A percentile compares a stretch with the other conserved stretches of the same genome.
These are phyloP conservation scores for Vanrija sp. DNA, from an alignment of 1,284 basidiomycete species.

Conservation along the genomic window DNA sequence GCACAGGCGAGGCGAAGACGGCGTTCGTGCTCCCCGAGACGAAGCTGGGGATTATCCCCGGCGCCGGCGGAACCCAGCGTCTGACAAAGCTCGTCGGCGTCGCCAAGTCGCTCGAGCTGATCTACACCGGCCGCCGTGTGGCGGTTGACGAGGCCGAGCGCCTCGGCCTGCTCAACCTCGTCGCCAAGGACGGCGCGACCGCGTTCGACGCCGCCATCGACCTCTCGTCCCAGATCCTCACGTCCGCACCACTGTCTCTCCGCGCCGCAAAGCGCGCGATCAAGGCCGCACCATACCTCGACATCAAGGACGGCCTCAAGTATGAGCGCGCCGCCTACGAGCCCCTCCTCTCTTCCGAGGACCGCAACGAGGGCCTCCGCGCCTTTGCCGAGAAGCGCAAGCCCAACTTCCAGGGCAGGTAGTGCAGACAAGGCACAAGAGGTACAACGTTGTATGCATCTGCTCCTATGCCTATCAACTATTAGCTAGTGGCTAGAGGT, in stretches of 20 bases:
- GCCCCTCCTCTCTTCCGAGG: conserved; percentile 68
- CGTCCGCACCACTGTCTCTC: conserved; percentile 73
- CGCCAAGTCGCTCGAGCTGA: conserved; percentile 79
- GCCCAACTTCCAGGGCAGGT: conserved; percentile 71
- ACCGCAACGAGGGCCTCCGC: conserved; percentile 76
- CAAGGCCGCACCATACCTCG: conserved; percentile 69
- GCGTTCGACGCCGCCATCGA: conserved; percentile 30
- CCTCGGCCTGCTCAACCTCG: conserved; percentile 56
- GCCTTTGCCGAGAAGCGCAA: conserved; percentile 86
- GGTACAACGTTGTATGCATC: conserved; percentile 32
- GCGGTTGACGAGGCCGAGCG: conserved; percentile 65
- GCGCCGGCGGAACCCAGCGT: conserved; percentile 90
- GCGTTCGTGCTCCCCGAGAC: conserved; percentile 72
- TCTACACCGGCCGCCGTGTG: conserved; percentile 70
- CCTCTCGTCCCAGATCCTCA: conserved; percentile 34
- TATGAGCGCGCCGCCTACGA: conserved; percentile 86
- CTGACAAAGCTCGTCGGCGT: conserved; percentile 74
- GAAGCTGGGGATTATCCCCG: conserved; percentile 86
- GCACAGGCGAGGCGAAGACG: conserved; percentile 70
- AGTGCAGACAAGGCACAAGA: conserved; percentile 1
- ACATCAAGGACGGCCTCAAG: conserved; percentile 76
- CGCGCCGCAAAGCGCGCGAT: conserved; percentile 85
- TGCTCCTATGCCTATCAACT: conserved; percentile 1
- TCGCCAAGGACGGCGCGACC: conserved; percentile 53
- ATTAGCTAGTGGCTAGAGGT: background rate